Percentiles rank a stretch among this genome's conserved stretches.
Evolutionary conservation across 768 basidiomycete genomes (phyloP).

Genomic region (Leccinum sublutescens): DNA sequence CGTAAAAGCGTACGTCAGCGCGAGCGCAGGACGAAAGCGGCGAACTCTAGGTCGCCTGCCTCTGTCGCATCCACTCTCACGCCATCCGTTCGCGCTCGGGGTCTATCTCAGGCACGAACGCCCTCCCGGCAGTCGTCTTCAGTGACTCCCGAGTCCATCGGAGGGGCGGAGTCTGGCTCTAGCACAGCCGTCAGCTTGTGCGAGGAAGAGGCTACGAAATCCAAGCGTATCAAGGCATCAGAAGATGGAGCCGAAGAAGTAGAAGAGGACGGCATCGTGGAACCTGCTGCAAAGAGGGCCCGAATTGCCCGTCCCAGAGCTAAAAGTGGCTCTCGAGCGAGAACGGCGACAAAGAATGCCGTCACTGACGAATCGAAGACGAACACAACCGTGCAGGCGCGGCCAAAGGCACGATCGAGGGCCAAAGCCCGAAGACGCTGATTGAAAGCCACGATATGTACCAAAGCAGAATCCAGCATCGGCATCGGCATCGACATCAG

Average conservation of each 20-base stretch:
- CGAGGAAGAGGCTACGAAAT: conserved; percentile 26
- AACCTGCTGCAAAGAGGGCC: conserved; percentile 18
- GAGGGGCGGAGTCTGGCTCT: conserved; percentile 29
- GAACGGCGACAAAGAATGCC: conserved; percentile 14
- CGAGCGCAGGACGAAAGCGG: conserved; percentile 25
- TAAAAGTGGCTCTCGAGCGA: conserved; percentile 23
- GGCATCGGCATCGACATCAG: conserved; percentile 18
- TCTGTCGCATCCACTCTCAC: conserved; percentile 32
- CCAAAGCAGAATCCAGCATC: conserved; percentile 15
- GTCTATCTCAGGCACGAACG: conserved; percentile 21
- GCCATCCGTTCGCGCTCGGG: conserved; percentile 21
- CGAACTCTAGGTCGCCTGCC: conserved; percentile 20
- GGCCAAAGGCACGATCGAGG: conserved; percentile 32
- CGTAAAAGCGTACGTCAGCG: conserved; percentile 33
- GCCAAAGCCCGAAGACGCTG: conserved; percentile 31
- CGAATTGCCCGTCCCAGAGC: conserved; percentile 22
- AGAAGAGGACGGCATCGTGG: conserved; percentile 14
- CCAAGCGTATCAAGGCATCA: conserved; percentile 16
- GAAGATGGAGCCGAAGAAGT: conserved; percentile 14
- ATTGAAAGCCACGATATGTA: conserved; percentile 12
- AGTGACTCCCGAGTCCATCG: conserved; percentile 27
- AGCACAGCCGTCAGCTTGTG: conserved; percentile 35
- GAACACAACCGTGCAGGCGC: conserved; percentile 24
- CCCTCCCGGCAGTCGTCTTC: conserved; percentile 25
- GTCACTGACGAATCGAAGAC: conserved; percentile 16